phyloP scores from a whole-genome alignment of 495 filamentous ascomycete genomes.

The Hyaloscypha bicolor region DNA sequence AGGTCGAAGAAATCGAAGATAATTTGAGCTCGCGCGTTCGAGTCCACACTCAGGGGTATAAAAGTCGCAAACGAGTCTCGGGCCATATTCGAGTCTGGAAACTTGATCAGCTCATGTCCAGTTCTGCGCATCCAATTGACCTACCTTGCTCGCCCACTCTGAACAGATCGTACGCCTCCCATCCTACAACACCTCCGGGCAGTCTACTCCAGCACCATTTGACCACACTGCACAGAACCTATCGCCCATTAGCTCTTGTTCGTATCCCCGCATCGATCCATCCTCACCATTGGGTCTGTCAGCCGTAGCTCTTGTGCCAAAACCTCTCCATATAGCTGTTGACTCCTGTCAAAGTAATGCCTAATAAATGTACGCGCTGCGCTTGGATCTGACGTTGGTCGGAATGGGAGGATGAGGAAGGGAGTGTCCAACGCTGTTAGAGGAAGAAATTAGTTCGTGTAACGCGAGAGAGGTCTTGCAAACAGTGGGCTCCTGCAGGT shows the following conservation, averaged over 20 bases:
- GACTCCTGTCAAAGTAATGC: slow-evolving; percentile 73
- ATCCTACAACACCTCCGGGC: slow-evolving; percentile 88
- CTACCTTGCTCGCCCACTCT: slow-evolving; percentile 91
- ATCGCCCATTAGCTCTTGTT: slow-evolving; percentile 23
- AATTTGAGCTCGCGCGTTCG: slow-evolving; percentile 80
- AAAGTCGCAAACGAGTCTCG: slow-evolving; percentile 94
- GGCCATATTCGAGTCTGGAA: slow-evolving; percentile 84
- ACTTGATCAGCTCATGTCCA: not conserved
- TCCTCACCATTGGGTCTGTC: slow-evolving; percentile 86
- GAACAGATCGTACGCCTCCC: slow-evolving; percentile 97
- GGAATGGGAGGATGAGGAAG: slow-evolving; percentile 93
- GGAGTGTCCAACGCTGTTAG: slow-evolving; percentile 79
- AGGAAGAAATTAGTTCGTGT: slow-evolving; percentile 39
- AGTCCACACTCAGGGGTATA: slow-evolving; percentile 92
- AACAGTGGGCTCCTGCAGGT: slow-evolving; percentile 25
- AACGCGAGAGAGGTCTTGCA: not conserved
- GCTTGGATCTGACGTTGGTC: slow-evolving; percentile 88
- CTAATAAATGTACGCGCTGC: slow-evolving; percentile 89
- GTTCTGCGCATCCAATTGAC: slow-evolving; percentile 10
- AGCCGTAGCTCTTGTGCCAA: slow-evolving; percentile 87
- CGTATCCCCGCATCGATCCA: not conserved
- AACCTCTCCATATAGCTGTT: slow-evolving; percentile 61
- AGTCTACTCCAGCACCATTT: slow-evolving; percentile 99
- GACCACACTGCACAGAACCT: slow-evolving; percentile 91
- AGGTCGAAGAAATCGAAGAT: slow-evolving; percentile 98